Base-by-base conservation (phyloP, 2,329 filamentous ascomycete species). In the Fonsecaea nubica region DNA sequence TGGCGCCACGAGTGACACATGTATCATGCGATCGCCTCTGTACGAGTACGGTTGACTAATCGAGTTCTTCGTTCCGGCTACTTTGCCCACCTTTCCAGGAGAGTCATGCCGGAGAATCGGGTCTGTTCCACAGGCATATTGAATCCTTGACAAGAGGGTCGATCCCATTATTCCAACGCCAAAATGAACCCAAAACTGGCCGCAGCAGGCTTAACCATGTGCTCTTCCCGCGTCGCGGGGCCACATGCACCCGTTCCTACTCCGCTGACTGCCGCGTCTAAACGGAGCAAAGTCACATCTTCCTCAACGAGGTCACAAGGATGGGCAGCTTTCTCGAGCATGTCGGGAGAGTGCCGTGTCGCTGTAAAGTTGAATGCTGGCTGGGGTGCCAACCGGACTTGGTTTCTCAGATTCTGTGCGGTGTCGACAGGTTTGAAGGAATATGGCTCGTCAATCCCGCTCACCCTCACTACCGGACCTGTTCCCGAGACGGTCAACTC, bases 231-330 rank as follows among this genome's bases (percentile, higher is more conserved):
- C 1, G 45, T 50, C 12, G 45, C 45, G 12, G 45, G 45, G 45
- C 45, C 45, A 50, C 45, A 50, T 8, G 45, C 45, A 12, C 45
- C 45, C 18, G 45, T 50, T 30, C 45, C 45, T n/a, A 50, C 18
- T 10, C 45, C 45, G 21, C 45, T 50, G 45, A 50, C 45, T 25
- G 45, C 45, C 18, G 18, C 18, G 7, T 50, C 45, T 10, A 50
- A 21, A 13, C 45, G 45, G 18, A 50, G 45, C 18, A 50, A 25
- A 12, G 45, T 50, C 18, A 8, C 45, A 25, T 50, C 45, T 25
- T 50, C 45, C 45, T 50, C 45, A 21, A 50, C 18, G 18, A 50
- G 45, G 15, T 50, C 45, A 50, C 45, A 50, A 12, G 18, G 45
- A 50, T 50, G 45, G 5, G 45, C 15, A 21, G 45, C 45, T 12